phyloP scores from a whole-genome alignment of 108 stramenopile genomes.

The Pinguiococcus pyrenoidosus region DNA sequence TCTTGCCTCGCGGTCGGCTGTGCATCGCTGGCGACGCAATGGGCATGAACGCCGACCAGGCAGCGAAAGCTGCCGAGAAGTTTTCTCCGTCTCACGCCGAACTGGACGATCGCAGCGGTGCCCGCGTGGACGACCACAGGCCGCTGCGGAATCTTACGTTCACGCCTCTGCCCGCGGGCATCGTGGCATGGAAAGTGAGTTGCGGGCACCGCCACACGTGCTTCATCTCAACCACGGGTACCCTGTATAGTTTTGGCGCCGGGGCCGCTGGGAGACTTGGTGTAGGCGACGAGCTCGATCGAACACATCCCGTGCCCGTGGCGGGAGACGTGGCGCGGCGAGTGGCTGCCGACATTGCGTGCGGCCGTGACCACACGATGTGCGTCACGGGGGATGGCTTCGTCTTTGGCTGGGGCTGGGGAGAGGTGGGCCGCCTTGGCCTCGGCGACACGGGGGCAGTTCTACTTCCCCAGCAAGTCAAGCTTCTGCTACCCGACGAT shows the following conservation, averaged over 20 bases:
- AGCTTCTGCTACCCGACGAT: not conserved
- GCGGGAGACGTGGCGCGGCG: slow-evolving; percentile 1
- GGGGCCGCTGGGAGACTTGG: slow-evolving; percentile 12
- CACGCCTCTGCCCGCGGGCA: too few species aligned
- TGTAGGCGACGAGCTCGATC: slow-evolving; percentile 6
- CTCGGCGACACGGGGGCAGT: slow-evolving; percentile 16
- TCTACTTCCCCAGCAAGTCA: slow-evolving; percentile 1
- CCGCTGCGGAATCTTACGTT: too few species aligned
- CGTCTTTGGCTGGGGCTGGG: slow-evolving; percentile 15
- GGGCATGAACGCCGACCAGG: too few species aligned
- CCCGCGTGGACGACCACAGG: too few species aligned
- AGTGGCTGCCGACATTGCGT: slow-evolving; percentile 1
- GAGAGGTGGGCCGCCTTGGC: slow-evolving; percentile 15
- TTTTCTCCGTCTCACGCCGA: too few species aligned
- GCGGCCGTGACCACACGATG: slow-evolving; percentile 21
- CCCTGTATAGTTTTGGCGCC: slow-evolving; percentile 6
- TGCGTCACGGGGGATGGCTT: not conserved
- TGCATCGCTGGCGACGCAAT: too few species aligned
- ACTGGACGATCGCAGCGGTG: too few species aligned
- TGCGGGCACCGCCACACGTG: slow-evolving; percentile 12
- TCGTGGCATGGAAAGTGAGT: too few species aligned
- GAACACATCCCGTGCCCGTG: not conserved
- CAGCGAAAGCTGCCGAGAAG: too few species aligned
- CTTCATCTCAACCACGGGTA: slow-evolving; percentile 5
- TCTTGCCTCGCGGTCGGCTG: too few species aligned